These are phyloP conservation scores for Boletus smithii DNA, from an alignment of 1,284 basidiomycete species.

Conservation along the genomic window DNA sequence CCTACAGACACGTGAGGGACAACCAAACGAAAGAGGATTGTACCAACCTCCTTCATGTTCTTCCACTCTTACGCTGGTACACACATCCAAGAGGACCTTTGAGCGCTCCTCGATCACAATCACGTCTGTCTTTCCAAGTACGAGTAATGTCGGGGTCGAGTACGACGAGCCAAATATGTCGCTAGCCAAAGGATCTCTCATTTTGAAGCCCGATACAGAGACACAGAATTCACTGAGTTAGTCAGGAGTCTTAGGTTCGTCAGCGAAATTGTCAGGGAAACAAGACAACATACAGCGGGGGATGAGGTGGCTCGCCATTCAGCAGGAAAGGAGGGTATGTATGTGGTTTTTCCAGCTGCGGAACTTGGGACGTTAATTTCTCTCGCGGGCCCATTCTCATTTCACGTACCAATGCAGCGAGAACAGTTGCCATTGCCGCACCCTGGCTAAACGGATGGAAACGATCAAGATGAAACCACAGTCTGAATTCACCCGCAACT, in stretches of 20 bases:
- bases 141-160: slow-evolving; percentile 74
- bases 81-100: slow-evolving; percentile 56
- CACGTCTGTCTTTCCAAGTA: slow-evolving; percentile 78
- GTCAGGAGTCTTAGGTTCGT: neutral
- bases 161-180: slow-evolving; percentile 57
- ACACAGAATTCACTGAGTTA: slow-evolving; percentile 62
- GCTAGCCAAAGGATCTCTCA: slow-evolving; percentile 47
- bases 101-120: slow-evolving; percentile 67
- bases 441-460: slow-evolving; percentile 59
- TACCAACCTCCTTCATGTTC: slow-evolving; percentile 70
- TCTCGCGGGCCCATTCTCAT: neutral
- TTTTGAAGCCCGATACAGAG: slow-evolving; percentile 64
- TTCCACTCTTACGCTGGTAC: slow-evolving; percentile 59
- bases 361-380: neutral
- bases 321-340: slow-evolving; percentile 64
- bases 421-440: slow-evolving; percentile 72
- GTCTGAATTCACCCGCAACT: slow-evolving; percentile 2
- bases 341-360: slow-evolving; percentile 33
- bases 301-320: slow-evolving; percentile 61
- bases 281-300: slow-evolving; percentile 55
- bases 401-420: slow-evolving; percentile 62
- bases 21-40: neutral
- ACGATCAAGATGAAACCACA: slow-evolving; percentile 1
- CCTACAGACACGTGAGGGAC: slow-evolving; percentile 41
- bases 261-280: neutral